A percentile compares a stretch with the other conserved stretches of the same genome.
phyloP scores from a whole-genome alignment of 768 basidiomycete genomes.

The Harrya chromipes region DNA sequence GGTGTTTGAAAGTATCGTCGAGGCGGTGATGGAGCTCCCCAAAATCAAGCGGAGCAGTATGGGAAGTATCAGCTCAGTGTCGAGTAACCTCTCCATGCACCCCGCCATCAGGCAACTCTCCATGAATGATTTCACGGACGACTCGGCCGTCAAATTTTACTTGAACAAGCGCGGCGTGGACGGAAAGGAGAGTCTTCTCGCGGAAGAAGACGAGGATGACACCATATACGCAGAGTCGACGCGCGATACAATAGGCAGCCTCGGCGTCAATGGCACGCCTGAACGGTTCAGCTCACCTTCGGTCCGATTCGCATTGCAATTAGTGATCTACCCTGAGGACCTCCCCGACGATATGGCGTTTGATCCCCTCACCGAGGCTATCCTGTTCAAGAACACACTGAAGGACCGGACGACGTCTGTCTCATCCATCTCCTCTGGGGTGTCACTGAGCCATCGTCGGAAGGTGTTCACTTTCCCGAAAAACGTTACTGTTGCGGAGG shows the following conservation, averaged over 20 bases:
- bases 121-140: conserved; percentile 98
- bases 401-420: conserved; percentile 48
- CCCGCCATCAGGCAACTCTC: conserved; percentile 92
- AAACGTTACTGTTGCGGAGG: conserved; percentile 95
- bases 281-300: conserved; percentile 84
- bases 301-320: conserved; percentile 78
- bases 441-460: conserved; percentile 60
- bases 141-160: conserved; percentile 96
- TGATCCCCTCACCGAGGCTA: conserved; percentile 89
- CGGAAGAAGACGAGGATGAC: conserved; percentile 44
- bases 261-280: conserved; percentile 44
- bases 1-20: conserved; percentile 83
- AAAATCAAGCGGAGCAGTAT: conserved; percentile 92
- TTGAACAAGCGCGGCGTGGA: conserved; percentile 62
- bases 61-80: conserved; percentile 90
- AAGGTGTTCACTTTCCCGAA: conserved; percentile 92
- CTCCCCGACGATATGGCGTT: conserved; percentile 94
- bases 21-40: conserved; percentile 75
- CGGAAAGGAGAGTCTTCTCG: conserved; percentile 43
- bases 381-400: conserved; percentile 80
- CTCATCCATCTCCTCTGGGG: conserved; percentile 44
- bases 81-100: conserved; percentile 89
- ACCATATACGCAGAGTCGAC: conserved; percentile 37
- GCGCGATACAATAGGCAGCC: conserved; percentile 29
- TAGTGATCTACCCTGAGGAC: conserved; percentile 86